phyloP scores from a whole-genome alignment of 2,329 filamentous ascomycete genomes.

The Aspergillus japonicus region DNA sequence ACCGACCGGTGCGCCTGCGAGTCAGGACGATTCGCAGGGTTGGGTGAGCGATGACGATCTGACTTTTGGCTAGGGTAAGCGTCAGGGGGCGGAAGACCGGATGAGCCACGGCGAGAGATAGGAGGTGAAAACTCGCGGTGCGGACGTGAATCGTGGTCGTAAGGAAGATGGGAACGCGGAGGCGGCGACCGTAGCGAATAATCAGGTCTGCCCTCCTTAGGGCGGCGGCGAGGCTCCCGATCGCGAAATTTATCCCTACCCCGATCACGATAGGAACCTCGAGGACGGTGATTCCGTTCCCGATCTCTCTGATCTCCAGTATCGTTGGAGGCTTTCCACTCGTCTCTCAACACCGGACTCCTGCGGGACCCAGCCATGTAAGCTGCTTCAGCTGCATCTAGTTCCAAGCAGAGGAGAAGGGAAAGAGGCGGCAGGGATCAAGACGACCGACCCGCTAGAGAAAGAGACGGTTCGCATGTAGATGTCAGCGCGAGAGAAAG shows the following conservation, averaged over 20 bases:
- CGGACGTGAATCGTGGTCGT: slow-evolving; percentile 31
- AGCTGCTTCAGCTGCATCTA: slow-evolving; percentile 45
- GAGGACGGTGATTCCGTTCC: slow-evolving; percentile 40
- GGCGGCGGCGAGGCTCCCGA: slow-evolving; percentile 35
- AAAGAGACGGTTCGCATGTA: slow-evolving; percentile 16
- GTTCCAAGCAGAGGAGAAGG: slow-evolving; percentile 15
- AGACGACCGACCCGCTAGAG: slow-evolving; percentile 14
- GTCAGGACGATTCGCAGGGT: slow-evolving; percentile 23
- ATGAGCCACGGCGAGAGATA: slow-evolving; percentile 28
- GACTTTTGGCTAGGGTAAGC: slow-evolving; percentile 23
- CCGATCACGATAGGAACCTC: slow-evolving; percentile 39
- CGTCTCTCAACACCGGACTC: slow-evolving; percentile 52
- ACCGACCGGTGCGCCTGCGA: slow-evolving; percentile 20
- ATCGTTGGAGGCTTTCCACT: slow-evolving; percentile 49
- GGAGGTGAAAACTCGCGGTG: slow-evolving; percentile 31
- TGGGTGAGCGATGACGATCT: slow-evolving; percentile 24
- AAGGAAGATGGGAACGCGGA: slow-evolving; percentile 32
- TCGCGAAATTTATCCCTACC: slow-evolving; percentile 45
- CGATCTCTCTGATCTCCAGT: slow-evolving; percentile 37
- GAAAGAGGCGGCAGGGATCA: slow-evolving; percentile 14
- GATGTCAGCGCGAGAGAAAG: slow-evolving; percentile 24
- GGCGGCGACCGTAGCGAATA: slow-evolving; percentile 43
- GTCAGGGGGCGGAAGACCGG: slow-evolving; percentile 23
- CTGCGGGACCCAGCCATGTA: slow-evolving; percentile 52
- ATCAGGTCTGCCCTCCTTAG: slow-evolving; percentile 37